Base-by-base conservation (phyloP, 352 stramenopile species). In the Phytophthora kernoviae region DNA sequence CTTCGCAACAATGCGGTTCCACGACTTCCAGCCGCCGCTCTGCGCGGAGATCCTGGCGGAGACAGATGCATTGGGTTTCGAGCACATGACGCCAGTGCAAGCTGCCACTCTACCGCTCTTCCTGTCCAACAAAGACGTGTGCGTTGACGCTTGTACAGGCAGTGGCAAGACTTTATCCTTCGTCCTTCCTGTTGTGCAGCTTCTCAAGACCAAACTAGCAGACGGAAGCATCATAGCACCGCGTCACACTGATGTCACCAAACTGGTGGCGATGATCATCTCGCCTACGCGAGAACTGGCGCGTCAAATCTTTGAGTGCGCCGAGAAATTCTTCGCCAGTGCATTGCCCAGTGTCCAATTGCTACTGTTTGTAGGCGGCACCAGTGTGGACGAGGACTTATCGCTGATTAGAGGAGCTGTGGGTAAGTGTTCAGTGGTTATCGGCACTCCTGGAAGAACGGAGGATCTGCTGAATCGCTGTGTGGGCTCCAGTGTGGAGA, bases 111-210 rank as follows among this genome's bases (percentile, higher is more conserved):
- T 98, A 33, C 96, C 96, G 56, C 84, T 97, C 8, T 98, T 98
- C 52, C 63, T 98, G 24, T 85, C 77, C 22, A 94, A 98, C 76
- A 98, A 98, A 58, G 93, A 98, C 59, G 92, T 98, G 27, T 96
- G 86, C 37, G 94, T 98, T 21, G 88, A 98, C 63, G 96, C 96
- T n/a, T 96, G 87, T 58, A 99, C 96, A 21, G 96, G 96, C 32
- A 97, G 83, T 12, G 96, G 96, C 51, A 99, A 98, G 78, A 98
- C 96, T 32, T 71, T 98, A 22, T 85, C 96, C 32, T 99, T 98
- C 70, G 84, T 98, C 50, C 65, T 98, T 57, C 94, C 96, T n/a
- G 85, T 97, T 33, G 81, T 98, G 47, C 90, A 98, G 73, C 79
- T 98, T 32, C 79, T 98, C 33, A 78, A 78, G 62, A 77, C 45